phyloP scores from a whole-genome alignment of 192 early-diverging fungal species.

The Coemansia nantahalensis region DNA sequence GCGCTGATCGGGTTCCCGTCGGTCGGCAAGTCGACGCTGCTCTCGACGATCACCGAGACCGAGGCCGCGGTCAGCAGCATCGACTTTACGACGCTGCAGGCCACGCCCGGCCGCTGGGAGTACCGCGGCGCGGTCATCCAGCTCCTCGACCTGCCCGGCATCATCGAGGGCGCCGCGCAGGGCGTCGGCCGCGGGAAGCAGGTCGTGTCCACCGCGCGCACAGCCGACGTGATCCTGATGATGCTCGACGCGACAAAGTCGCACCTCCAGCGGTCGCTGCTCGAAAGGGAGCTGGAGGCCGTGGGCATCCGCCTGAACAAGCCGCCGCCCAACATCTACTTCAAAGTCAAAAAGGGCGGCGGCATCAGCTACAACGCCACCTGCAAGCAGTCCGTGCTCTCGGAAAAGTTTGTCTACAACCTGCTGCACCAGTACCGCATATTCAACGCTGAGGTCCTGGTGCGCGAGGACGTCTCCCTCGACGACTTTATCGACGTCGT shows the following conservation, averaged over 20 bases:
- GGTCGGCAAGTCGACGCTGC: slow-evolving; percentile 97
- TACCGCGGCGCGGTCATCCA: slow-evolving; percentile 97
- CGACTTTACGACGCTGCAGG: slow-evolving; percentile 97
- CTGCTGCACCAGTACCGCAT: slow-evolving; percentile 98
- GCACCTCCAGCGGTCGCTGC: slow-evolving; percentile 71
- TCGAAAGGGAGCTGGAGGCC: slow-evolving; percentile 92
- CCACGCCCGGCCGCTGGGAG: slow-evolving; percentile 92
- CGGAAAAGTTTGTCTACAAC: slow-evolving; percentile 88
- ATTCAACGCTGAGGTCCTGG: slow-evolving; percentile 95
- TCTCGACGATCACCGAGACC: slow-evolving; percentile 88
- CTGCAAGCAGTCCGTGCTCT: slow-evolving; percentile 79
- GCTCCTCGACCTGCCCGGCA: slow-evolving; percentile 96
- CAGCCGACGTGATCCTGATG: slow-evolving; percentile 95
- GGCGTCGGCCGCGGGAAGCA: slow-evolving; percentile 98
- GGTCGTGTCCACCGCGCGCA: slow-evolving; percentile 96
- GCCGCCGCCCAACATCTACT: slow-evolving; percentile 87
- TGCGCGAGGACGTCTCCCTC: slow-evolving; percentile 94
- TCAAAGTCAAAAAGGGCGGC: slow-evolving; percentile 96
- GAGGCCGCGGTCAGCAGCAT: slow-evolving; percentile 85
- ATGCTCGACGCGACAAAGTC: slow-evolving; percentile 98
- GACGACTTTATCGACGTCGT: slow-evolving; percentile 99
- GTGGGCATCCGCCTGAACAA: slow-evolving; percentile 95
- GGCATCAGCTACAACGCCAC: slow-evolving; percentile 95
- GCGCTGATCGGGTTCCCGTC: slow-evolving; percentile 97
- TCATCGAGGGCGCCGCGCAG: slow-evolving; percentile 96